These are phyloP conservation scores for Cercis canadensis DNA, from an alignment of 306 rosid species.

Conservation along the genomic window DNA sequence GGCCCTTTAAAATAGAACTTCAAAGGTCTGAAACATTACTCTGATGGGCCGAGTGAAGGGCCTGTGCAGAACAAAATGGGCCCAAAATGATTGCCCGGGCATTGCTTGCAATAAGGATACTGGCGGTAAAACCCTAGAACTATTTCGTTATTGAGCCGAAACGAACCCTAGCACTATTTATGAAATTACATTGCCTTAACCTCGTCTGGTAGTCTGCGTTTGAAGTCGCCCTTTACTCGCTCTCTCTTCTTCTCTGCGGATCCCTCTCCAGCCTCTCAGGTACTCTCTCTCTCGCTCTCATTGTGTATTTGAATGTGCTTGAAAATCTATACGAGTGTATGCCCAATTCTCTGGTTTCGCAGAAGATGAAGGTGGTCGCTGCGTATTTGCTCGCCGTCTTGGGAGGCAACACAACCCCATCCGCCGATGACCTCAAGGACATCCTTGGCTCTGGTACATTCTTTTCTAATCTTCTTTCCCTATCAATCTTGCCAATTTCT, in stretches of 20 bases:
- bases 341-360: neutral
- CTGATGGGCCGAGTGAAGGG: no score
- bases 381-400: slow-evolving; percentile 67
- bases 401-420: slow-evolving; percentile 63
- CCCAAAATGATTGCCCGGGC: neutral
- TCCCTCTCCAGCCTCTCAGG: neutral
- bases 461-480: neutral
- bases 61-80: neutral
- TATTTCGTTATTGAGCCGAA: neutral
- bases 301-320: neutral
- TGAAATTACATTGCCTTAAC: neutral
- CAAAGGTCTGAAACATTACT: no score
- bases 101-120: neutral
- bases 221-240: slow-evolving; percentile 4
- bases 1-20: no score
- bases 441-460: slow-evolving; percentile 51
- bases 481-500: no score
- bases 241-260: neutral
- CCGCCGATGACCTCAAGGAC: slow-evolving; percentile 43
- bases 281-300: neutral
- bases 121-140: neutral
- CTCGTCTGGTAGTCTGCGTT: neutral
- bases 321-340: neutral
- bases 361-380: slow-evolving; percentile 70
- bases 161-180: slow-evolving; percentile 33